Evolutionary conservation across 129 eudicot species (phyloP).

Genomic region (Solidago caesia): DNA sequence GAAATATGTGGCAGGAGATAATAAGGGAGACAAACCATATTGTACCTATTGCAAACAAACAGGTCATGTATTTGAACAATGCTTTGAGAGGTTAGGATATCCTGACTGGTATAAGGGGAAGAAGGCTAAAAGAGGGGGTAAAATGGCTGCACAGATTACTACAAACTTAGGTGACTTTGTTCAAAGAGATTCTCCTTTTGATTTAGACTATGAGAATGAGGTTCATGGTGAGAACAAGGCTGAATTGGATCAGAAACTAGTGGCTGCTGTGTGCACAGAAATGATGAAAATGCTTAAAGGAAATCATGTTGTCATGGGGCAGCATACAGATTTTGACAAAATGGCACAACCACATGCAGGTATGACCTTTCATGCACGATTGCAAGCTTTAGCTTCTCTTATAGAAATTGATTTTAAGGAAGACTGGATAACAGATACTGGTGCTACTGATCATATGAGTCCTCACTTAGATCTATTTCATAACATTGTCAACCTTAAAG

Average conservation of each 20-base stretch:
- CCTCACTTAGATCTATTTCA: neutral
- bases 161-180: neutral
- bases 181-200: neutral
- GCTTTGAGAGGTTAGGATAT: neutral
- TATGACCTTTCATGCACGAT: neutral
- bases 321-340: neutral
- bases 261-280: neutral
- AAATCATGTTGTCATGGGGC: neutral
- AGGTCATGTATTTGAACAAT: neutral
- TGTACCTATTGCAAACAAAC: neutral
- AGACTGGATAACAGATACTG: neutral
- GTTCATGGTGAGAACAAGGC: neutral
- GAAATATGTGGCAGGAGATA: too few relatives aligned
- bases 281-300: neutral
- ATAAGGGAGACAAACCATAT: neutral
- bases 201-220: neutral
- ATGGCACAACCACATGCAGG: neutral
- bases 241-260: neutral
- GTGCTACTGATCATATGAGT: neutral
- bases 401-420: neutral
- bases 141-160: neutral
- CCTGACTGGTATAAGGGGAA: neutral
- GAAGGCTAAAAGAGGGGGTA: neutral
- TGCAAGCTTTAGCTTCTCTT: neutral
- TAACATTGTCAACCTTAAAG: neutral